These are phyloP conservation scores for Plectranthus barbatus DNA, from an alignment of 257 asterid genomes.

Conservation along the genomic window DNA sequence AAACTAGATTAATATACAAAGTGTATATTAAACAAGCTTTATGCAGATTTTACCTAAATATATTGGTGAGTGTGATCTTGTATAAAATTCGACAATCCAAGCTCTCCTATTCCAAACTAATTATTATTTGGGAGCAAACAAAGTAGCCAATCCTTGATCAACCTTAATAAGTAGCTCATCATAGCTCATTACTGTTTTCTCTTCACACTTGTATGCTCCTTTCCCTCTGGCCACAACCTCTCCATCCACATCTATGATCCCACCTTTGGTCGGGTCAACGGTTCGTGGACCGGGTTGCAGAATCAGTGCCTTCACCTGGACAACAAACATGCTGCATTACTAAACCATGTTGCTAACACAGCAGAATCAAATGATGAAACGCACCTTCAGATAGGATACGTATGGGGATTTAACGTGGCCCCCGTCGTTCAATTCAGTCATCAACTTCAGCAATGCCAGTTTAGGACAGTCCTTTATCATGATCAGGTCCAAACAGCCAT, in stretches of 20 bases:
- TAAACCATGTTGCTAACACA: neutral
- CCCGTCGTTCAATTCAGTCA: conserved; percentile 59
- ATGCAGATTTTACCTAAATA: no score
- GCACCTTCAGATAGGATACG: conserved; percentile 73
- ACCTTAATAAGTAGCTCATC: conserved; percentile 50
- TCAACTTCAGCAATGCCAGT: conserved; percentile 47
- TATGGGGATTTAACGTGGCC: conserved; percentile 74
- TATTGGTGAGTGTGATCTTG: no score
- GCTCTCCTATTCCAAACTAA: no score
- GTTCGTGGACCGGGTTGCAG: conserved; percentile 68
- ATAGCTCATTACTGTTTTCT: conserved; percentile 64
- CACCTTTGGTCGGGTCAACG: conserved; percentile 36
- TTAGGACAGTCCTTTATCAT: conserved; percentile 71
- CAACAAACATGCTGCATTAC: neutral
- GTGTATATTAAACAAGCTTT: no score
- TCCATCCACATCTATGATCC: conserved; percentile 48
- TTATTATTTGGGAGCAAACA: conserved; percentile 48
- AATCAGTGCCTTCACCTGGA: conserved; percentile 73
- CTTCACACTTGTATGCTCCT: conserved; percentile 59
- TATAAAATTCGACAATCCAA: no score
- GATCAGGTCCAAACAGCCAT: conserved; percentile 87
- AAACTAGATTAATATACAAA: no score
- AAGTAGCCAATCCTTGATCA: conserved; percentile 86
- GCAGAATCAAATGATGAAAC: neutral
- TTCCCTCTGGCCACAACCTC: conserved; percentile 76